These are phyloP conservation scores for Parietaria judaica DNA, from an alignment of 306 rosid genomes.

Conservation along the genomic window DNA sequence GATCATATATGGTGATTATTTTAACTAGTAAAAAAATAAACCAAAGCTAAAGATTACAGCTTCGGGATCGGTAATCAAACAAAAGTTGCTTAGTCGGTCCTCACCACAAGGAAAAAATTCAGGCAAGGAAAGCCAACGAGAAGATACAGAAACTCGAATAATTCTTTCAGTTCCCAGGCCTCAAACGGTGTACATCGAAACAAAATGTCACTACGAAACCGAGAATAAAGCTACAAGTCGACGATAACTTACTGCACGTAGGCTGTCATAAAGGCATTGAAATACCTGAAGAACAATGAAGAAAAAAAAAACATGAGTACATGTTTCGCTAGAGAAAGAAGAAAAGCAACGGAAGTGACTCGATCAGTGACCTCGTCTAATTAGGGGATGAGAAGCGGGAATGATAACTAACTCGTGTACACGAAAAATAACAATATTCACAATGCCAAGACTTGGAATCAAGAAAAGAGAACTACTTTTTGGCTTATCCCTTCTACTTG, in stretches of 20 bases:
- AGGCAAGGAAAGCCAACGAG: constrained; percentile 4
- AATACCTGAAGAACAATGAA: constrained; percentile 54
- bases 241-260: constrained; percentile 14
- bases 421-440: too few species aligned
- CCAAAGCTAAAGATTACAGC: neutral
- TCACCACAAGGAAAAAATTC: constrained; percentile 8
- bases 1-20: too few species aligned
- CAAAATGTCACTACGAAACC: constrained; percentile 19
- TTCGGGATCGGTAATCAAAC: neutral
- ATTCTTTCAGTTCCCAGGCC: constrained; percentile 24
- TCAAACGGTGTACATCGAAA: constrained; percentile 16
- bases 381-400: too few species aligned
- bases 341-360: too few species aligned
- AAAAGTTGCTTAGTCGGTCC: constrained; percentile 3
- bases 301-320: neutral
- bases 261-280: constrained; percentile 88
- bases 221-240: constrained; percentile 21
- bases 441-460: too few species aligned
- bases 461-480: too few species aligned
- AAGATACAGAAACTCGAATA: neutral
- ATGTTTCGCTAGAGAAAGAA: too few species aligned
- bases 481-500: too few species aligned
- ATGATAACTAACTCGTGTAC: too few species aligned
- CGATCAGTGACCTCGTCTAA: too few species aligned
- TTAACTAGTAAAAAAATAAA: neutral